These are phyloP conservation scores for Fraxinus latifolia DNA, from an alignment of 305 asterid species.

Conservation along the genomic window DNA sequence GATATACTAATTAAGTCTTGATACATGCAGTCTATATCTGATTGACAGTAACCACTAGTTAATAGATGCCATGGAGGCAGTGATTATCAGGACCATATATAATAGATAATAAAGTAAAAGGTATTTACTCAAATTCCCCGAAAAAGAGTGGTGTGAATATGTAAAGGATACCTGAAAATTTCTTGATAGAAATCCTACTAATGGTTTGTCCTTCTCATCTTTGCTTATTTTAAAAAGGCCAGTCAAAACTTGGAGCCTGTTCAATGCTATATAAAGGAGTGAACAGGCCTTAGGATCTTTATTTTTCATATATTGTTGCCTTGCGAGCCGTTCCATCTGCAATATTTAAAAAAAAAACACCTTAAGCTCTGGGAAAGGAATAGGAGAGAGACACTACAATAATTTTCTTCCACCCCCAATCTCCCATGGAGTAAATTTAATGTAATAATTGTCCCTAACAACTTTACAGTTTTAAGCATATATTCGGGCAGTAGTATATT, in stretches of 20 bases:
- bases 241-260: slow-evolving; percentile 90
- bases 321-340: slow-evolving; percentile 96
- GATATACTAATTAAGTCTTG: not conserved
- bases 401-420: not conserved
- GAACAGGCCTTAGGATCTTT: slow-evolving; percentile 95
- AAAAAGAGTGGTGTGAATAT: slow-evolving; percentile 7
- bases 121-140: not conserved
- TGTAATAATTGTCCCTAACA: not conserved
- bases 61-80: slow-evolving; percentile 19
- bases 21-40: not conserved
- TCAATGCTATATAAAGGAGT: slow-evolving; percentile 85
- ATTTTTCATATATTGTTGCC: slow-evolving; percentile 73
- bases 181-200: slow-evolving; percentile 80
- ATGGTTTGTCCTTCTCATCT: slow-evolving; percentile 89
- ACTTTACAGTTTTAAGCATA: not conserved
- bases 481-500: slow-evolving; percentile 12
- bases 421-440: not conserved
- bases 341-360: slow-evolving; percentile 18
- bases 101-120: slow-evolving; percentile 12
- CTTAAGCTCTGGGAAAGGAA: not conserved
- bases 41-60: slow-evolving; percentile 12
- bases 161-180: slow-evolving; percentile 77
- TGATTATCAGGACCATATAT: slow-evolving; percentile 11
- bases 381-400: not conserved
- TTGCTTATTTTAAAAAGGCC: slow-evolving; percentile 96